Evolutionary conservation across 176 grass and related monocot species (phyloP).

Genomic region (Puya raimondii): DNA sequence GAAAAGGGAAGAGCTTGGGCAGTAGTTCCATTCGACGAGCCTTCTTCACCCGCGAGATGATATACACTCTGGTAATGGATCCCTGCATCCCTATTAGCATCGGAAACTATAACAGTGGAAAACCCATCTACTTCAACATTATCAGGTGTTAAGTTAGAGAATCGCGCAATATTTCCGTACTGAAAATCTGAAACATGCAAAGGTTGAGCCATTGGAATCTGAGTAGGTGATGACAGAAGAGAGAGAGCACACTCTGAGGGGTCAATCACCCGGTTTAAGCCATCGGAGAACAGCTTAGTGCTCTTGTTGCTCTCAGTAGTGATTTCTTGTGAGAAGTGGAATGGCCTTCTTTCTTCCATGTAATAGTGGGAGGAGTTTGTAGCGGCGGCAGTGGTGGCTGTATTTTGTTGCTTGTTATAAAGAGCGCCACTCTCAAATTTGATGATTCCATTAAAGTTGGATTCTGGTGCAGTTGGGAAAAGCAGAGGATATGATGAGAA

Average conservation of each 20-base stretch:
- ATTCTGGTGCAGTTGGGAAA: constrained; percentile 41
- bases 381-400: constrained; percentile 23
- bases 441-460: constrained; percentile 27
- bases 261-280: constrained; percentile 31
- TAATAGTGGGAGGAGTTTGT: constrained; percentile 15
- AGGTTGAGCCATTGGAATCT: constrained; percentile 26
- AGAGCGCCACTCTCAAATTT: constrained; percentile 37
- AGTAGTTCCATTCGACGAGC: constrained; percentile 32
- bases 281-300: constrained; percentile 30
- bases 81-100: constrained; percentile 11
- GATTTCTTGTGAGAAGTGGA: constrained; percentile 32
- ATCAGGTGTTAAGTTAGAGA: neutral
- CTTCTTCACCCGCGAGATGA: constrained; percentile 27
- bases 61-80: constrained; percentile 50
- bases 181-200: constrained; percentile 22
- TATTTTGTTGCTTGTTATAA: constrained; percentile 12
- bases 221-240: constrained; percentile 75
- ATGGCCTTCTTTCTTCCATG: constrained; percentile 41
- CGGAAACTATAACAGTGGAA: constrained; percentile 21
- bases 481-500: constrained; percentile 40
- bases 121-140: constrained; percentile 43
- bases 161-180: constrained; percentile 11
- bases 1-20: constrained; percentile 41
- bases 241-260: constrained; percentile 69
- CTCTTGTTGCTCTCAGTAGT: constrained; percentile 45